These are phyloP conservation scores for Pleurotus tuber-regium DNA, from an alignment of 768 basidiomycete genomes.

Conservation along the genomic window DNA sequence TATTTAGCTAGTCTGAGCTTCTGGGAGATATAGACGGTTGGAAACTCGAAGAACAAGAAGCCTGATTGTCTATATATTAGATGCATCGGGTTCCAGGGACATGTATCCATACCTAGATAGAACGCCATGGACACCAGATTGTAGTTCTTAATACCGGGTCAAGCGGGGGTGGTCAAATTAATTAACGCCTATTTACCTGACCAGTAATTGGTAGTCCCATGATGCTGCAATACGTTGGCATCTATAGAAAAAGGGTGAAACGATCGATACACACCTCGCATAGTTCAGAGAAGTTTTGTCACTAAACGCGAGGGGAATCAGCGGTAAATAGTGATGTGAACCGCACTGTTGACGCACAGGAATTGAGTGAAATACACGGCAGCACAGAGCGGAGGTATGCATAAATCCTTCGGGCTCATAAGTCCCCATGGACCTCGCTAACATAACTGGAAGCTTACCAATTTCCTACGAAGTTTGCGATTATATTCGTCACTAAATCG, in stretches of 20 bases:
- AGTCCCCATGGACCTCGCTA: not conserved
- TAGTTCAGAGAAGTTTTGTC: slow-evolving; percentile 73
- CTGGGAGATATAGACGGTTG: slow-evolving; percentile 64
- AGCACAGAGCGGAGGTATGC: slow-evolving; percentile 56
- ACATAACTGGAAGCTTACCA: slow-evolving; percentile 34
- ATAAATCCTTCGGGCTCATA: slow-evolving; percentile 33
- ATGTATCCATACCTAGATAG: slow-evolving; percentile 45
- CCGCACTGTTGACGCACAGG: slow-evolving; percentile 35
- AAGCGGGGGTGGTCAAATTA: too few relatives aligned
- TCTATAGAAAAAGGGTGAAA: not conserved
- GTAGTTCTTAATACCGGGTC: slow-evolving; percentile 52
- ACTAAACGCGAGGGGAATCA: slow-evolving; percentile 24
- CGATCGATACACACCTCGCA: slow-evolving; percentile 44
- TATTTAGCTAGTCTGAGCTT: slow-evolving; percentile 60
- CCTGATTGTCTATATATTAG: slow-evolving; percentile 29
- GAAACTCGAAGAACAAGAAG: slow-evolving; percentile 61
- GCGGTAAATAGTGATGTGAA: not conserved
- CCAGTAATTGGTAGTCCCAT: slow-evolving; percentile 67
- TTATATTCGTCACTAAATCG: slow-evolving; percentile 66
- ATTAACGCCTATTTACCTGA: too few relatives aligned
- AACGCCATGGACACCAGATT: slow-evolving; percentile 65
- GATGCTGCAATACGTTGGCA: slow-evolving; percentile 32
- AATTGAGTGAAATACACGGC: slow-evolving; percentile 71
- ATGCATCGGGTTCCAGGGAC: not conserved
- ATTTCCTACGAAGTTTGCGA: slow-evolving; percentile 50